phyloP scores from a whole-genome alignment of 768 basidiomycete genomes.

The Suillus variegatus region DNA sequence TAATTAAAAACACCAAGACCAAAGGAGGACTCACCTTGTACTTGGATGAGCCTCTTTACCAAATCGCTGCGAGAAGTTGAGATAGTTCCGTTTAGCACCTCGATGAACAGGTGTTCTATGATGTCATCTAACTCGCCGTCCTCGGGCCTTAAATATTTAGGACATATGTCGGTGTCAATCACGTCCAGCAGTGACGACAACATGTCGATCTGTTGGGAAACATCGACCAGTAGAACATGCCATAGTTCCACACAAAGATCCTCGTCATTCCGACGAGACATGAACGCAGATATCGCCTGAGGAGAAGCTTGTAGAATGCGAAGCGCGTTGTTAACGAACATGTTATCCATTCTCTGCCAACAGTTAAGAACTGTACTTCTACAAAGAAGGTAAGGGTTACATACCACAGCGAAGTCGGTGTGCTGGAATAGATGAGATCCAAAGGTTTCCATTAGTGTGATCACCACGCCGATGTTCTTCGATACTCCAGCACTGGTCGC shows the following conservation, averaged over 20 bases:
- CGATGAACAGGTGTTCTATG: constrained; percentile 40
- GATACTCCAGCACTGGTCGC: constrained; percentile 11
- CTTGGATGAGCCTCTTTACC: constrained; percentile 40
- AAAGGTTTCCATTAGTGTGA: constrained; percentile 53
- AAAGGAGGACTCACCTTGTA: constrained; percentile 35
- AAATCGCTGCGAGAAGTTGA: constrained; percentile 32
- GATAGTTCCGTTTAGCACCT: constrained; percentile 32
- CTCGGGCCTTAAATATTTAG: constrained; percentile 46
- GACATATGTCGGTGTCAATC: constrained; percentile 39
- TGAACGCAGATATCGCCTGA: neutral
- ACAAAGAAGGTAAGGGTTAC: constrained; percentile 17
- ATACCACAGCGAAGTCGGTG: constrained; percentile 43
- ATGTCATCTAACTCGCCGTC: constrained; percentile 47
- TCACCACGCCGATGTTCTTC: constrained; percentile 29
- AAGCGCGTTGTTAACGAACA: constrained; percentile 40
- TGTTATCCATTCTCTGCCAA: constrained; percentile 47
- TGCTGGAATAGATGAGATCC: constrained; percentile 51
- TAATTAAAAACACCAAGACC: neutral
- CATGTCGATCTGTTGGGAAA: constrained; percentile 38
- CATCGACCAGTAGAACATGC: constrained; percentile 46
- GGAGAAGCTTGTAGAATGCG: constrained; percentile 43
- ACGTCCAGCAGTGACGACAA: constrained; percentile 43
- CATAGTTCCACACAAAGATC: constrained; percentile 39
- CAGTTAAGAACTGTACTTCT: neutral
- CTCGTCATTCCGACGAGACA: constrained; percentile 37